Evolutionary conservation across 2,329 filamentous ascomycete species (phyloP), one percentile per base, ranked within the genome.

Genomic region (Boeremia exigua): DNA sequence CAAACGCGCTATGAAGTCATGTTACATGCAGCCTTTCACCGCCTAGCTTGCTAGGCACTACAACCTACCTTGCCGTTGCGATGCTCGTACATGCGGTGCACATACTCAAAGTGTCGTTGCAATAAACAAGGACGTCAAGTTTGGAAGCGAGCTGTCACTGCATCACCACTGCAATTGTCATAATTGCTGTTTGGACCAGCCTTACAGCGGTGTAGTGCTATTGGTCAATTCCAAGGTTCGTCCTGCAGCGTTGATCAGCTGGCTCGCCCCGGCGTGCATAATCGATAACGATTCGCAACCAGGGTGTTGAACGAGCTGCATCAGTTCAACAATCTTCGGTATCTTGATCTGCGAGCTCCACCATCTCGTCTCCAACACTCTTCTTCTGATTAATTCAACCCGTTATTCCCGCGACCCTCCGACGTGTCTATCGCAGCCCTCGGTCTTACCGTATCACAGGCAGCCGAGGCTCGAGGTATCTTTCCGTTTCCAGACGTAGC

Each of bases 391-490:
- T 42, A 51, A 36, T 40, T 17, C 34, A 38, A 48, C 14, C 29
- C 32, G 29, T 44, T 49, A 54, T 60, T 55, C 49, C 56, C 33
- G 49, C 57, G 56, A 60, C 44, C 56, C 33, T 59, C 56, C 56
- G 58, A 43, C 59, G 58, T 54, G 56, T 36, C 48, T 42, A 50
- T 53, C 52, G 40, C 54, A 56, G 33, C 53, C 56, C 51, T 66
- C 67, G 67, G 66, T 54, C 45, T 66, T 56, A 61, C 68, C 66
- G 69, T 54, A 61, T 72, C 71, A 74, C 70, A 67, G 66, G 69
- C 62, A 71, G 60, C 72, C 72, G 70, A 72, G 72, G 72, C 61
- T 66, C 59, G 55, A 52, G 48, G 49, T 19, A 37, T 60, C 57
- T 52, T 60, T 65, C 55, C 57, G 55, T 54, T 62, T 53, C 34